Base-by-base conservation (phyloP, 768 basidiomycete species). In the Xerocomus spinulosus region DNA sequence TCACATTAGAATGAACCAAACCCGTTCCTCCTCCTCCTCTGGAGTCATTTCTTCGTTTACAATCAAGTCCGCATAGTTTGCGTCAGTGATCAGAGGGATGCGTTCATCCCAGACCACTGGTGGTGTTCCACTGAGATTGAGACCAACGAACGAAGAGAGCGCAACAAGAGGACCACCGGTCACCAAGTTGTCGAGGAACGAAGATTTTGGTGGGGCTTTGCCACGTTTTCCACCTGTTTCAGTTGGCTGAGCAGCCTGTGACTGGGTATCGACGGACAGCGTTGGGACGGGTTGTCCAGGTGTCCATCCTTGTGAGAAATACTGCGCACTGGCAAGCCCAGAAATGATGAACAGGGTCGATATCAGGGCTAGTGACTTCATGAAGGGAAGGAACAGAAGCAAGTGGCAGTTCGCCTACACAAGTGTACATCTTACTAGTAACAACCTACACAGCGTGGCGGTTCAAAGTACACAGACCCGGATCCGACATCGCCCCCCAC, bases 1-100 rank as follows among this genome's bases (percentile, higher is more conserved):
- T 55, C 62, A 92, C 92, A 94, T 77, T 46, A 89, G 64, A 26
- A 92, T 64, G 53, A 86, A 74, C 92, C 92, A 95, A 10, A 82
- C 75, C 37, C 90, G 74, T 32, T 83, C 70, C 49, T 74, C 68
- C 58, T 82, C 81, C 62, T 88, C 82, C 52, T 85, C 78, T 42
- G 75, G 68, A 13, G 76, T 74, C 56, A 92, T 64, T 14, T 67
- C 57, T 66, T 92, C 91, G 46, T 88, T 79, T 28, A 83, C 78
- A 50, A 93, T 78, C 42, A 87, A 28, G 24, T 87, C 81, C 23
- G 77, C 69, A 61, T 78, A 93, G 64, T 90, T 93, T 41, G 83
- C 75, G 66, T 94, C 92, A 42, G 85, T 90, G 66, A 95, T 80
- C 30, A 92, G 70, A 21, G 83, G 80, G 33, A 94, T 78, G 24